Conservation (phyloP, 2,329 filamentous ascomycete genomes). For the Ceratocystis colombiana region DNA sequence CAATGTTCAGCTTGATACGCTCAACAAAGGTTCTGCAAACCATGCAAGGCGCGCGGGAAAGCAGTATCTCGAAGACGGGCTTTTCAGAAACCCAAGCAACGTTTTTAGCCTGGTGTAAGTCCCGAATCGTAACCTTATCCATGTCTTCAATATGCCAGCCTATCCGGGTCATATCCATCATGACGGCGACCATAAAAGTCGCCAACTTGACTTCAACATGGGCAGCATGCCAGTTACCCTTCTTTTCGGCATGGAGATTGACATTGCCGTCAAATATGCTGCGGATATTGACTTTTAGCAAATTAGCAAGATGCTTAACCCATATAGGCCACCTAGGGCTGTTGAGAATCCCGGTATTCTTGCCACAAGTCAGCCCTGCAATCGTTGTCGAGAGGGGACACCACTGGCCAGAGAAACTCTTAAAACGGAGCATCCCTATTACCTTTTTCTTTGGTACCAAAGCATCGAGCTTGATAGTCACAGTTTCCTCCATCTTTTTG, state of each 20-base stretch:
- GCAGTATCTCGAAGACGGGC: slow-evolving; percentile 23
- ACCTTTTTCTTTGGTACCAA: neutral
- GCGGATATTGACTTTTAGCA: slow-evolving; percentile 30
- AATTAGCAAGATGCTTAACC: slow-evolving; percentile 30
- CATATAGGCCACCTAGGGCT: slow-evolving; percentile 30
- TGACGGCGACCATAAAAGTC: slow-evolving; percentile 30
- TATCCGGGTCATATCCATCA: neutral
- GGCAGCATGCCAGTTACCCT: slow-evolving; percentile 29
- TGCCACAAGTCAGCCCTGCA: slow-evolving; percentile 9
- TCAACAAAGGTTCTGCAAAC: slow-evolving; percentile 20
- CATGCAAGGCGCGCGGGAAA: slow-evolving; percentile 20
- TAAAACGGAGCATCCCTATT: slow-evolving; percentile 9
- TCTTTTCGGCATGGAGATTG: neutral
- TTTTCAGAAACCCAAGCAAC: neutral
- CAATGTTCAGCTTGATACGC: slow-evolving; percentile 13
- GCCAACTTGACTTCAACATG: slow-evolving; percentile 38
- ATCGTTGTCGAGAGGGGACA: neutral
- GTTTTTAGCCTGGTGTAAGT: neutral
- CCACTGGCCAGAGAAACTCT: neutral
- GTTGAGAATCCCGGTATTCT: slow-evolving; percentile 29
- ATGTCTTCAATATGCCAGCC: neutral
- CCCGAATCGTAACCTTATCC: neutral
- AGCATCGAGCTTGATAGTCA: neutral
- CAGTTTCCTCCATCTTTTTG: neutral
- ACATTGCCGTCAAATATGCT: slow-evolving; percentile 27